phyloP scores from a whole-genome alignment of 352 stramenopile species.

The Phytophthora meadii region DNA sequence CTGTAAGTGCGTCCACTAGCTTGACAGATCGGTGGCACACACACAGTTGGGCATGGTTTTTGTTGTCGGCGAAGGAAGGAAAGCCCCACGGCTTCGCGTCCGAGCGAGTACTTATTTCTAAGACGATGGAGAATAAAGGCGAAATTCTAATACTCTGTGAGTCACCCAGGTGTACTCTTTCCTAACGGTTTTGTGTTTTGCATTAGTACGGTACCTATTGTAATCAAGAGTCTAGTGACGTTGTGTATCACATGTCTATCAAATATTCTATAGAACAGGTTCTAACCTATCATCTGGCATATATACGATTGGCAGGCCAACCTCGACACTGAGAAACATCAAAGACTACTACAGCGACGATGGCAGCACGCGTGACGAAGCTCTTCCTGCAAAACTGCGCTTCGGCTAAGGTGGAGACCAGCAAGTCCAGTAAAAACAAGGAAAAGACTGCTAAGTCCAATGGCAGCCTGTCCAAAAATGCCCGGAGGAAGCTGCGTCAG shows the following conservation, averaged over 20 bases:
- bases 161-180: slow-evolving; percentile 15
- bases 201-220: too few species aligned
- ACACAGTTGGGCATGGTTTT: slow-evolving; percentile 48
- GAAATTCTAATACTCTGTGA: slow-evolving; percentile 67
- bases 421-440: slow-evolving; percentile 22
- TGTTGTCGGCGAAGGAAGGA: slow-evolving; percentile 43
- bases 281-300: background rate
- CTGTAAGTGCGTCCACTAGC: slow-evolving; percentile 72
- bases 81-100: slow-evolving; percentile 12
- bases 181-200: background rate
- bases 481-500: slow-evolving; percentile 32
- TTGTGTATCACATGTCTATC: too few species aligned
- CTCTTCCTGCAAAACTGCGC: slow-evolving; percentile 74
- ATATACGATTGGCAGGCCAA: slow-evolving; percentile 22
- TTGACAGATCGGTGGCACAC: slow-evolving; percentile 25
- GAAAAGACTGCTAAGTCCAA: background rate
- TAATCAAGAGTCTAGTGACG: too few species aligned
- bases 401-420: slow-evolving; percentile 19
- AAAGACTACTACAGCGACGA: slow-evolving; percentile 21
- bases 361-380: slow-evolving; percentile 76
- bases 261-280: background rate
- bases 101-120: slow-evolving; percentile 55
- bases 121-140: slow-evolving; percentile 87
- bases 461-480: slow-evolving; percentile 26
- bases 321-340: slow-evolving; percentile 1